phyloP scores from a whole-genome alignment of 805 yeast species.

The Yarrowia divulgata region DNA sequence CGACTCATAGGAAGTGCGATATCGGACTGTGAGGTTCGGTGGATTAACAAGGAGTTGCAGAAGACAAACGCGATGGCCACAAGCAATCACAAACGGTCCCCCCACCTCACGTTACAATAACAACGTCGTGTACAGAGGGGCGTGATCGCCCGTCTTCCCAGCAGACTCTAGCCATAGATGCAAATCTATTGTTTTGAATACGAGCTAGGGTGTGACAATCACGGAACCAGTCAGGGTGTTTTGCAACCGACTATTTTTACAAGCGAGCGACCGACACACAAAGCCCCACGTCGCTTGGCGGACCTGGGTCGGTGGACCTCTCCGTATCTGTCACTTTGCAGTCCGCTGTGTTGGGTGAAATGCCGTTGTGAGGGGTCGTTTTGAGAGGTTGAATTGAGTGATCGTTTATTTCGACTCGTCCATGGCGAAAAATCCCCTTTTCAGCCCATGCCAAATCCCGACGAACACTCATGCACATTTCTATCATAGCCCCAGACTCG shows the following conservation, averaged over 20 bases:
- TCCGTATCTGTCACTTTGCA: not conserved
- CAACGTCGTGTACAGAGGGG: not conserved
- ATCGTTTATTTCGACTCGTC: too few relatives aligned
- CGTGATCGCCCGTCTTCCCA: not conserved
- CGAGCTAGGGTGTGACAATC: not conserved
- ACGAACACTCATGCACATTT: too few relatives aligned
- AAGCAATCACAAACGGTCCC: too few relatives aligned
- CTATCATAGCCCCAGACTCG: constrained; percentile 1
- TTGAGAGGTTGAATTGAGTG: too few relatives aligned
- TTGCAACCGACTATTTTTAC: not conserved
- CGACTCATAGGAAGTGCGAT: too few relatives aligned
- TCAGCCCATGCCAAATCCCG: too few relatives aligned
- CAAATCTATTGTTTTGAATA: not conserved
- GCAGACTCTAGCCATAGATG: not conserved
- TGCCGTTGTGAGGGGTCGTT: too few relatives aligned
- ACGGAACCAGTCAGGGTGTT: not conserved
- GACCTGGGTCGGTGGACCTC: not conserved
- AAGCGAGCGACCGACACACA: not conserved
- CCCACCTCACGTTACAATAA: not conserved
- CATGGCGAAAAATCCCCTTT: too few relatives aligned
- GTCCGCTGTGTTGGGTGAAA: not conserved
- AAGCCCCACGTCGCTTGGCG: constrained; percentile 18
- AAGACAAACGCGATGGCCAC: too few relatives aligned
- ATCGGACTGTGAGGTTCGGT: too few relatives aligned
- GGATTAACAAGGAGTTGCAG: too few relatives aligned